Base-by-base conservation (phyloP, 352 stramenopile species). In the Pythium rishiriense region DNA sequence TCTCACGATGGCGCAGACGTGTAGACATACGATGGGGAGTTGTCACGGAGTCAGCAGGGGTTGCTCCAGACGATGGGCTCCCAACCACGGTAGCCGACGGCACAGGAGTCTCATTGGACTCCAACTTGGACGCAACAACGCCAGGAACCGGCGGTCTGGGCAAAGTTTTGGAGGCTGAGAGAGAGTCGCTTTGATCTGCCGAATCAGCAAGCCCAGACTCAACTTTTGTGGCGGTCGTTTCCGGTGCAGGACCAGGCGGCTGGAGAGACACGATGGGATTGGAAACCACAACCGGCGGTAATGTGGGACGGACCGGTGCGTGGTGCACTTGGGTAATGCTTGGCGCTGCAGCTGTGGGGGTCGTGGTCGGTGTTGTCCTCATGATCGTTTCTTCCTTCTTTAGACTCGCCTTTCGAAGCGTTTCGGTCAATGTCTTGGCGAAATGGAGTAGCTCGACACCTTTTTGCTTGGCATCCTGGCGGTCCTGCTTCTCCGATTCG, bases 391-490 rank as follows among this genome's bases (percentile, higher is more conserved):
- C 73, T 49, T 93, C 84, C 48, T 89, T 87, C 72, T 87, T 85
- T 14, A 84, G 46, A 46, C 82, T 90, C 19, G 79, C 78, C 59
- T 91, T 87, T 0, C 81, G 76, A 22, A 93, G 53, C 21, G 84
- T 91, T 55, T 91, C 84, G 0, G 82, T 91, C 21, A 93, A 52
- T 3, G 80, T 91, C 45, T 83, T 73, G 24, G 82, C 78, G 68
- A 93, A 93, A 35, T 91, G 81, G 28, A 90, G 72, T 59, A 93
- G 58, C 64, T 93, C 84, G 9, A 91, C 70, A 14, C 81, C 82
- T 51, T 93, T 93, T 8, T 88, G 78, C 53, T 82, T 84, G 29
- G 79, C 80, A 45, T 90, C 84, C 1, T 67, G 58, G 43, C 79
- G 75, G 42, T 79, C 74, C 5, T 68, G 72, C 35, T 70, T 67